phyloP scores from a whole-genome alignment of 257 asterid species.

The Dorcoceras hygrometricum region DNA sequence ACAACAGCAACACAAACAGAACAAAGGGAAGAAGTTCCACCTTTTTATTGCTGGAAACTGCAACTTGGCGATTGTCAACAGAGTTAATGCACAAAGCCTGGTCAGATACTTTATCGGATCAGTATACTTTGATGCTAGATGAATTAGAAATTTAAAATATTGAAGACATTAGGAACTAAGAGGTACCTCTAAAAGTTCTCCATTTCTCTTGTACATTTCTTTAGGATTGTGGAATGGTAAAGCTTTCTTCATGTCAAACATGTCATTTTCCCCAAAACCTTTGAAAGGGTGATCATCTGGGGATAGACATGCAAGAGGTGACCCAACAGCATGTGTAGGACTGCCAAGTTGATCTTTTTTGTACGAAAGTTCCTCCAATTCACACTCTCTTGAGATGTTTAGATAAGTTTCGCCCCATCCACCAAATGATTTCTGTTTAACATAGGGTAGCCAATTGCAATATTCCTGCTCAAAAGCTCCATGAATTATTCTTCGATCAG shows the following conservation, averaged over 20 bases:
- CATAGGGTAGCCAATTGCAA: slow-evolving; percentile 46
- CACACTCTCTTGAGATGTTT: slow-evolving; percentile 62
- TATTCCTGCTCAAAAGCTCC: slow-evolving; percentile 55
- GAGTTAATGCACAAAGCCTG: slow-evolving; percentile 93
- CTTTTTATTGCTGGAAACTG: slow-evolving; percentile 88
- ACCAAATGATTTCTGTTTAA: slow-evolving; percentile 48
- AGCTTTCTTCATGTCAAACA: slow-evolving; percentile 39
- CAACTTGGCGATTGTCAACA: slow-evolving; percentile 74
- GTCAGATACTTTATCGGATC: slow-evolving; percentile 22
- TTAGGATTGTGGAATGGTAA: slow-evolving; percentile 67
- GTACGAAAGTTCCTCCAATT: slow-evolving; percentile 55
- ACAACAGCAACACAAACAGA: slow-evolving; percentile 25
- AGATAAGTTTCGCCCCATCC: slow-evolving; percentile 69
- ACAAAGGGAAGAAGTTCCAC: slow-evolving; percentile 35
- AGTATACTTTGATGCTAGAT: slow-evolving; percentile 19
- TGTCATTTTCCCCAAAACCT: slow-evolving; percentile 51
- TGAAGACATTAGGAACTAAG: slow-evolving; percentile 25
- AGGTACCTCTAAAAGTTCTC: slow-evolving; percentile 88
- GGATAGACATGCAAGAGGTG: slow-evolving; percentile 79
- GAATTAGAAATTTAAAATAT: slow-evolving; percentile 13
- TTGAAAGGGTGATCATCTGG: slow-evolving; percentile 87
- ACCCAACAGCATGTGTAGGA: slow-evolving; percentile 63
- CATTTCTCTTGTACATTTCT: slow-evolving; percentile 76
- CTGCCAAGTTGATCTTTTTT: slow-evolving; percentile 64
- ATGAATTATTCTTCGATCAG: slow-evolving; percentile 44